These are phyloP conservation scores for Mycena alexandri DNA, from an alignment of 768 basidiomycete genomes.

Conservation along the genomic window DNA sequence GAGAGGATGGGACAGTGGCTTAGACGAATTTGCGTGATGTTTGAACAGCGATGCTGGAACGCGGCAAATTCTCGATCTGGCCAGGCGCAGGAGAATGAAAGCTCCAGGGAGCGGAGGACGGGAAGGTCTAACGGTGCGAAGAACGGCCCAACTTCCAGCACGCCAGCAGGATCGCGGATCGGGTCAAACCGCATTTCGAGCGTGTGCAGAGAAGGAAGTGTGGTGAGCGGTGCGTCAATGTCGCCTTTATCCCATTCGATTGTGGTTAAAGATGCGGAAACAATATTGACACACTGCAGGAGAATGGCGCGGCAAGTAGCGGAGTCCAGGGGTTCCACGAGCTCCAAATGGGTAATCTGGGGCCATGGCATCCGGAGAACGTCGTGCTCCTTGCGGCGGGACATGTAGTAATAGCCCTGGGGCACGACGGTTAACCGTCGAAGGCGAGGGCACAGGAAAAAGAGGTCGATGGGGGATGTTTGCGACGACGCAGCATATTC, in stretches of 20 bases:
- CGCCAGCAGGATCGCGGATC: not conserved
- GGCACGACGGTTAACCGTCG: not conserved
- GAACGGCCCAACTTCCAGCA: not conserved
- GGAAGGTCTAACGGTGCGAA: constrained; percentile 14
- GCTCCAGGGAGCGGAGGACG: not conserved
- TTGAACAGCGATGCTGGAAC: constrained; percentile 9
- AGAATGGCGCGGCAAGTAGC: constrained; percentile 2
- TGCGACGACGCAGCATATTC: not conserved
- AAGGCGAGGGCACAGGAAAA: constrained; percentile 1
- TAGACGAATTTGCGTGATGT: not conserved
- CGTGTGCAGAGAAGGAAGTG: not conserved
- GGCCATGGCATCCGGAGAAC: constrained; percentile 14
- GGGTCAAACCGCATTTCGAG: constrained; percentile 2
- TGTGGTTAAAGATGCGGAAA: not conserved
- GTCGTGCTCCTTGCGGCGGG: too few species aligned
- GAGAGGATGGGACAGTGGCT: not conserved
- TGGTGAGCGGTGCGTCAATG: not conserved
- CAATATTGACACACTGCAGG: constrained; percentile 11
- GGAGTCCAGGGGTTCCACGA: not conserved
- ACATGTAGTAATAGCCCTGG: not conserved
- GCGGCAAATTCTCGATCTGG: constrained; percentile 6
- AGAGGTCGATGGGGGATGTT: not conserved
- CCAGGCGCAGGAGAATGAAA: constrained; percentile 8
- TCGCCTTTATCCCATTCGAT: not conserved
- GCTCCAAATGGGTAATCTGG: constrained; percentile 10